phyloP scores from a whole-genome alignment of 352 stramenopile genomes.

The Sclerospora graminicola region DNA sequence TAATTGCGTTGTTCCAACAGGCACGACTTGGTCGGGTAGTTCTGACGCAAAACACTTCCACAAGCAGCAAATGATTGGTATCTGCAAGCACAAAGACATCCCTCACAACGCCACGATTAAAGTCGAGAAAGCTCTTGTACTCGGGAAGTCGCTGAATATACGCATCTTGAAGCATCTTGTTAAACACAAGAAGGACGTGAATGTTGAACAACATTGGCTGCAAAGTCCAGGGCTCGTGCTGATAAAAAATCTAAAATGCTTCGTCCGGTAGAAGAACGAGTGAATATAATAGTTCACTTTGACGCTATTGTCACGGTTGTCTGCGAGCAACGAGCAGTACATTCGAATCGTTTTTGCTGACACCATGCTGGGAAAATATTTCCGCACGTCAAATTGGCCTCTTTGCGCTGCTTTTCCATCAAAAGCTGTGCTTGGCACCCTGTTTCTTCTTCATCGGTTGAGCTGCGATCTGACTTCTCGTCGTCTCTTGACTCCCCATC shows the following conservation, averaged over 20 bases:
- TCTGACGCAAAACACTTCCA: no score
- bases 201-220: conserved; percentile 83
- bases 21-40: no score
- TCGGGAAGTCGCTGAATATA: conserved; percentile 45
- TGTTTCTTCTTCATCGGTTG: conserved; percentile 68
- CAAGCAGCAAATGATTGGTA: no score
- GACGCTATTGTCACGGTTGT: conserved; percentile 64
- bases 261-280: conserved; percentile 80
- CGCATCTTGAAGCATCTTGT: conserved; percentile 74
- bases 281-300: conserved; percentile 87
- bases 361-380: conserved; percentile 74
- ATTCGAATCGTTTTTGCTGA: conserved; percentile 75
- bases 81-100: conserved; percentile 73
- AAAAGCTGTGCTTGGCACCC: conserved; percentile 57
- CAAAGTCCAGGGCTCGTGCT: no score
- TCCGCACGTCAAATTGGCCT: conserved; percentile 73
- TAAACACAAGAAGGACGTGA: conserved; percentile 66
- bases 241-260: conserved; percentile 69
- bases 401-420: conserved; percentile 80
- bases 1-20: no score
- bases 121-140: conserved; percentile 61
- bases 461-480: no score
- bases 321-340: conserved; percentile 43
- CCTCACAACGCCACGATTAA: no score
- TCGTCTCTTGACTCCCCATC: conserved; percentile 40